These are phyloP conservation scores for Cymbidium sinense DNA, from an alignment of 106 monocot genomes.

Conservation along the genomic window DNA sequence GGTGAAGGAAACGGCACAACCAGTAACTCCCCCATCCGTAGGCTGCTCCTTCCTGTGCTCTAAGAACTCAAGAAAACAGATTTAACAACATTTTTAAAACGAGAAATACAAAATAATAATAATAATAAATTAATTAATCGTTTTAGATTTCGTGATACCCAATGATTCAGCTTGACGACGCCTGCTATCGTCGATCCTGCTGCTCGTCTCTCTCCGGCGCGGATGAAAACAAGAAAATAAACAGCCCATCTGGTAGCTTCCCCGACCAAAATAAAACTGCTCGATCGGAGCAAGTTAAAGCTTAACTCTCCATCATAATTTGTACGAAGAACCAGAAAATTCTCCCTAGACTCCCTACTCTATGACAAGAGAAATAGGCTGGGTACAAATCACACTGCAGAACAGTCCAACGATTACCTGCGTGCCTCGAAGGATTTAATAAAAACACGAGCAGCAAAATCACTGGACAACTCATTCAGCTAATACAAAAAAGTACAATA, in stretches of 20 bases:
- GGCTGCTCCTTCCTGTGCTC: conserved; percentile 21
- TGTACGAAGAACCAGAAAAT: background rate
- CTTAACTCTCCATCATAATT: background rate
- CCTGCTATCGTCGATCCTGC: conserved; percentile 32
- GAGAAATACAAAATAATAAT: background rate
- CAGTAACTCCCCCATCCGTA: conserved; percentile 11
- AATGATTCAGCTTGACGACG: conserved; percentile 5
- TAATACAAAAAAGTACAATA: background rate
- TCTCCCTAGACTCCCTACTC: background rate
- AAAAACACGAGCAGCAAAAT: background rate
- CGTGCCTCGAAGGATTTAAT: background rate
- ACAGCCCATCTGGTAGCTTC: conserved; percentile 20
- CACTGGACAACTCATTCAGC: background rate
- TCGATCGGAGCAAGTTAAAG: background rate
- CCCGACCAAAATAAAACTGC: background rate
- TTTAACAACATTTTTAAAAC: background rate
- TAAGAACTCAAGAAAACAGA: background rate
- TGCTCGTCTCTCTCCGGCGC: conserved; percentile 17
- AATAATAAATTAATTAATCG: conserved; percentile 2
- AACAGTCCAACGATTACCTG: background rate
- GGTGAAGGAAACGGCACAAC: conserved; percentile 48
- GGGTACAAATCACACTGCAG: background rate
- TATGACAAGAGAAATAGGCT: background rate
- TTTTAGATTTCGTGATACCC: conserved; percentile 5
- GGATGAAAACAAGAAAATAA: conserved; percentile 32